Evolutionary conservation across 768 basidiomycete genomes (phyloP).

Genomic region (Amanita muscaria): DNA sequence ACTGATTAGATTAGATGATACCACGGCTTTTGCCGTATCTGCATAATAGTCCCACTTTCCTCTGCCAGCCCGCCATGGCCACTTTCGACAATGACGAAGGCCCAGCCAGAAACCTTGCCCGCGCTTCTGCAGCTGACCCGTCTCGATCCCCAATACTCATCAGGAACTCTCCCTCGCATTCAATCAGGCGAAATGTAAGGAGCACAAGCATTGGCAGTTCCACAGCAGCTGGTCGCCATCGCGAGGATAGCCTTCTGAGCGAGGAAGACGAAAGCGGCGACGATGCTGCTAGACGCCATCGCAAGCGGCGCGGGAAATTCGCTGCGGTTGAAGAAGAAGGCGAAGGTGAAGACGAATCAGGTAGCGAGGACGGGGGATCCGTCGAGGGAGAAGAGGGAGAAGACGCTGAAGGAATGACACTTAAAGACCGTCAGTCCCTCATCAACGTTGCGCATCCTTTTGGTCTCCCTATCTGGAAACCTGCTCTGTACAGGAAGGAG

Average conservation of each 20-base stretch:
- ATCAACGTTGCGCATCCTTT: conserved; percentile 99
- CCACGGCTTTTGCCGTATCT: conserved; percentile 22
- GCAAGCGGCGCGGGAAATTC: conserved; percentile 35
- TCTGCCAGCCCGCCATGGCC: conserved; percentile 33
- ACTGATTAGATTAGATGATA: conserved; percentile 18
- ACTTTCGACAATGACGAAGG: conserved; percentile 14
- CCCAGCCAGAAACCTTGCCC: too few relatives aligned
- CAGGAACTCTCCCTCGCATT: conserved; percentile 44
- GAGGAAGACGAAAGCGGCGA: conserved; percentile 46
- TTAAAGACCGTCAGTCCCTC: conserved; percentile 93
- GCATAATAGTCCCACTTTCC: conserved; percentile 23
- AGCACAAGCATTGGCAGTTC: conserved; percentile 60
- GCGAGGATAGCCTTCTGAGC: conserved; percentile 40
- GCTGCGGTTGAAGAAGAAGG: conserved; percentile 25
- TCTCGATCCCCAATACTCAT: conserved; percentile 36
- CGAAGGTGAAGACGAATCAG: too few relatives aligned
- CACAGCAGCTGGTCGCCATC: conserved; percentile 36
- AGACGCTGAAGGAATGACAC: conserved; percentile 83
- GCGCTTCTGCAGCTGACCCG: too few relatives aligned
- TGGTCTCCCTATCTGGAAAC: conserved; percentile 99
- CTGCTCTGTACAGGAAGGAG: conserved; percentile 95
- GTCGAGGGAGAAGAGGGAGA: conserved; percentile 18
- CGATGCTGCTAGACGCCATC: conserved; percentile 19
- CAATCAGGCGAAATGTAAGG: conserved; percentile 37
- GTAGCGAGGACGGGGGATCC: conserved; percentile 31